Base-by-base conservation (phyloP, 2,329 filamentous ascomycete genomes). In the Penicillium oxalicum region DNA sequence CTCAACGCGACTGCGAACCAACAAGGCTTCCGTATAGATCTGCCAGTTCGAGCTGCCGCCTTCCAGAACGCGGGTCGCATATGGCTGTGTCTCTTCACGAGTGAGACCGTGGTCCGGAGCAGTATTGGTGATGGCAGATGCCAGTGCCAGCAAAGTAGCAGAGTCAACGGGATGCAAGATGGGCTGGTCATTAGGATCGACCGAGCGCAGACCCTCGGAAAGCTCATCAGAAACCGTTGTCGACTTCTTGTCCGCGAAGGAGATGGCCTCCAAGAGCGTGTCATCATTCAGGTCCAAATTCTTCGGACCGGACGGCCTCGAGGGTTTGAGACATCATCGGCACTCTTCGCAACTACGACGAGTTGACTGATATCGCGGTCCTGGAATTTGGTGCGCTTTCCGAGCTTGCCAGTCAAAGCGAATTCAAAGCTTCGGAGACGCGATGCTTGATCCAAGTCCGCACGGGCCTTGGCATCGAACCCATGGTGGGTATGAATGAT, bases 1-100 rank as follows among this genome's bases (percentile, higher is more conserved):
- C 69, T 98, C 93, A 47, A 97, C 91, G 12, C 93, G 80, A 51
- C 88, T 95, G 39, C 93, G 81, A 1, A 97, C 87, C 0, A 98
- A 77, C 7, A 98, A 75, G 0, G 90, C 93, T 64, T 97, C 91
- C 0, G 93, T 96, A 65, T 97, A 97, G 32, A 96, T 85, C 67
- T 97, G 93, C 93, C 93, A 98, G 68, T 97, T 98, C 0, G 89
- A 91, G 40, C 87, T 87, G 58, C 91, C 91, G 52, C 93, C 90
- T 7, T 87, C 81, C 1, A 98, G 77, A 0, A 97, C 93, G 36
- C 93, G 82, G 1, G 84, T 86, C 0, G 93, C 93, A 64, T 91
- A 98, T 0, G 93, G 93, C 1, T 95, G 71, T 4, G 95, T 91
- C 65, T 97, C 89, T 70, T 97, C 91, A n/a, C 90, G 80, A 0